phyloP scores from a whole-genome alignment of 352 stramenopile species.

The Globisporangium parvum region DNA sequence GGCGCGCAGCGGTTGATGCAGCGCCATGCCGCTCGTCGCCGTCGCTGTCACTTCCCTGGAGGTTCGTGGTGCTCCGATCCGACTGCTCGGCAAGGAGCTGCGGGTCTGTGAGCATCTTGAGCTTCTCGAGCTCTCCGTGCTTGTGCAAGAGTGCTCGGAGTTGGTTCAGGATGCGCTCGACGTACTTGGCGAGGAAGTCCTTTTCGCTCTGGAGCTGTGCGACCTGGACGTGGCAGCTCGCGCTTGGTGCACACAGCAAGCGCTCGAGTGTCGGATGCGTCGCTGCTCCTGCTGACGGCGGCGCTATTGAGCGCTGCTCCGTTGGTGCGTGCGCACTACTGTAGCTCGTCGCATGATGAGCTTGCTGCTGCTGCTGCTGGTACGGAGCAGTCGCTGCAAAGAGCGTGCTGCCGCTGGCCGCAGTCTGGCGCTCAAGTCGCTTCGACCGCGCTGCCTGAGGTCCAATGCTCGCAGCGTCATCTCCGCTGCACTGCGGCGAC shows the following conservation, averaged over 20 bases:
- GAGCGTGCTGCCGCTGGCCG: constrained; percentile 2
- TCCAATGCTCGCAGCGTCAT: constrained; percentile 11
- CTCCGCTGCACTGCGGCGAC: constrained; percentile 6
- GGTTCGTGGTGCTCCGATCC: constrained; percentile 8
- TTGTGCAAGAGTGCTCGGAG: constrained; percentile 51
- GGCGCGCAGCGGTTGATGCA: neutral
- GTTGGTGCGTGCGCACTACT: no score
- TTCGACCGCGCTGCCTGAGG: constrained; percentile 17
- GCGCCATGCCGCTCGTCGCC: constrained; percentile 2
- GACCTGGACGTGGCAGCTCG: constrained; percentile 32
- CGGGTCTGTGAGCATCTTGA: constrained; percentile 48
- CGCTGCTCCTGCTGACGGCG: neutral
- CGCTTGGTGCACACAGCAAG: constrained; percentile 13
- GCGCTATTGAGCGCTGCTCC: neutral
- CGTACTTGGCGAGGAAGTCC: constrained; percentile 56
- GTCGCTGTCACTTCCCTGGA: constrained; percentile 6
- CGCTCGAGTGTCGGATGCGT: constrained; percentile 1
- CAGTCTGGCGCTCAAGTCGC: constrained; percentile 12
- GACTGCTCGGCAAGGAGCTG: constrained; percentile 9
- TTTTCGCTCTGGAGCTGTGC: constrained; percentile 52
- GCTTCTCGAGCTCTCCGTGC: constrained; percentile 66
- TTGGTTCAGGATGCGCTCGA: constrained; percentile 60
- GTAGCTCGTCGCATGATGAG: no score
- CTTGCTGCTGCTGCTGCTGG: no score
- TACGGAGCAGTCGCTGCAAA: neutral